These are phyloP conservation scores for Stellera chamaejasme DNA, from an alignment of 345 rosid species.

Conservation along the genomic window DNA sequence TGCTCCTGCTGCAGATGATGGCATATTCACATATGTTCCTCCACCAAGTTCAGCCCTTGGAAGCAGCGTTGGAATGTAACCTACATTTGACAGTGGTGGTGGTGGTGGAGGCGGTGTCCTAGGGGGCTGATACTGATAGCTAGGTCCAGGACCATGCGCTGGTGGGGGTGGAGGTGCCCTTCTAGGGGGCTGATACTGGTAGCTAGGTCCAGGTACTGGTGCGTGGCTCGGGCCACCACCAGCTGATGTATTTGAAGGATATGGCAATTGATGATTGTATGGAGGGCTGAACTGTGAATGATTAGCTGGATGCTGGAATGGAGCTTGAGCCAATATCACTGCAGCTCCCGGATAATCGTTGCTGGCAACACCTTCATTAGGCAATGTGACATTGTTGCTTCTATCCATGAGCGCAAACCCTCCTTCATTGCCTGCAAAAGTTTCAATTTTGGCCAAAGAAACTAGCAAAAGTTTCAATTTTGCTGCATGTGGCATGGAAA, in stretches of 20 bases:
- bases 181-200: constrained; percentile 21
- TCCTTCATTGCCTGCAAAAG: constrained; percentile 37
- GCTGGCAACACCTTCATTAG: constrained; percentile 21
- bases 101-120: constrained; percentile 46
- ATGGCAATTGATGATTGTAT: constrained; percentile 22
- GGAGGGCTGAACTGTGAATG: constrained; percentile 18
- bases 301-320: constrained; percentile 17
- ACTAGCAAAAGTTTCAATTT: background rate
- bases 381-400: constrained; percentile 16
- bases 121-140: constrained; percentile 27
- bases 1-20: constrained; percentile 26
- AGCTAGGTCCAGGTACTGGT: constrained; percentile 24
- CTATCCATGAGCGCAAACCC: constrained; percentile 36
- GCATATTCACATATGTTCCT: constrained; percentile 25
- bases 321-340: constrained; percentile 16
- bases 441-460: background rate
- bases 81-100: constrained; percentile 42
- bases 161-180: constrained; percentile 55
- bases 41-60: constrained; percentile 22
- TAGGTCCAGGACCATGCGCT: constrained; percentile 24
- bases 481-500: background rate
- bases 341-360: constrained; percentile 15
- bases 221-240: constrained; percentile 25
- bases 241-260: constrained; percentile 17
- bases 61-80: constrained; percentile 38